Base-by-base conservation (phyloP, 768 basidiomycete species). In the Crucibulum laeve region DNA sequence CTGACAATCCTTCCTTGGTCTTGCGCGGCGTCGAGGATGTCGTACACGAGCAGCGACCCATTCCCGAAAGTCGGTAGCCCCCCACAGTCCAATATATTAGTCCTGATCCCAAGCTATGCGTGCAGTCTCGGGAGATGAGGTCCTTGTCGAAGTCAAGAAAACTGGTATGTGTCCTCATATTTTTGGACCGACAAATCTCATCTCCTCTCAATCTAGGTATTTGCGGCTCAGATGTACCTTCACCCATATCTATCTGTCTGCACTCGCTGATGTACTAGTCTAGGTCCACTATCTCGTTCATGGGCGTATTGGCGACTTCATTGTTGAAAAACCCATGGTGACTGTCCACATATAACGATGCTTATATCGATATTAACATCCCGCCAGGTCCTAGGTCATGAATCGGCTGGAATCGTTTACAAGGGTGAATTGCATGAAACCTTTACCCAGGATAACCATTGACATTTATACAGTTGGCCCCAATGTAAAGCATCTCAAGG, bases 61-160 rank as follows among this genome's bases (percentile, higher is more conserved):
- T 92, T 48, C 90, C 88, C 22, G 73, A 83, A 54, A 68, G 85
- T 87, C 42, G 46, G 76, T 53, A 43, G 33, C 5, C 13, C 14
- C 28, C 19, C 41, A 42, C 37, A 8, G 38, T 28, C 40, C 18
- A 40, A 26, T 10, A 25, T 45, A 42, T 43, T 33, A 38, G 17
- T 26, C 14, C 34, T 42, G 45, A 38, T 35, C 15, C 35, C 25
- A 23, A 25, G 37, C 30, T 28, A 7, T n/a, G 36, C 25, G 35
- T 37, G 39, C 55, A 87, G 86, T 87, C 48, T 70, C 74, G 15
- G 76, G 75, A 43, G 70, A 84, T 56, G 87, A 96, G 50, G 91
- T 92, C 32, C 79, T 97, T 17, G 80, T 98, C 25, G 73, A 87
- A 53, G 86, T 97, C 32, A 92, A 91, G 69, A 93, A 93, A 69